Conservation (phyloP, 345 rosid species). For the Kernera saxatilis region DNA sequence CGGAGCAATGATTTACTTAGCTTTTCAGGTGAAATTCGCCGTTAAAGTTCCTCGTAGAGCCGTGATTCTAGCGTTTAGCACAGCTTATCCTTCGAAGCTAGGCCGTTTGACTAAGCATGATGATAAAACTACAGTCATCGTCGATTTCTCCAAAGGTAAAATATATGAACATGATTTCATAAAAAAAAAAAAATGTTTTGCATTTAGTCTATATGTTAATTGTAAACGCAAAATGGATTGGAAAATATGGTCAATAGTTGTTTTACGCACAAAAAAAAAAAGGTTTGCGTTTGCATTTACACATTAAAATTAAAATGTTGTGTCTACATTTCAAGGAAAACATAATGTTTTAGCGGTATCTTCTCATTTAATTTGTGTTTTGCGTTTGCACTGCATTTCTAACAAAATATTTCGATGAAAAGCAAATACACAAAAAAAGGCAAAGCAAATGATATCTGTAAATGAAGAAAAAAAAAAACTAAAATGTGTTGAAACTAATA, state of each 20-base stretch:
- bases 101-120: constrained; percentile 53
- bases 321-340: background rate
- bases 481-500: background rate
- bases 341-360: too few species aligned
- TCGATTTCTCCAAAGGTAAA: constrained; percentile 66
- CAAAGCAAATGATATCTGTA: background rate
- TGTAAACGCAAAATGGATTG: background rate
- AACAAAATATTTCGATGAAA: too few species aligned
- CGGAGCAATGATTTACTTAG: constrained; percentile 70
- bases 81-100: constrained; percentile 42
- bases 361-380: too few species aligned
- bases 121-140: constrained; percentile 56
- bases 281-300: background rate
- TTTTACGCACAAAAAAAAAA: background rate
- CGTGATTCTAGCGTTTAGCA: constrained; percentile 64
- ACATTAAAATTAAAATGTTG: background rate
- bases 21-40: constrained; percentile 67
- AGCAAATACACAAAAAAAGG: too few species aligned
- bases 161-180: background rate
- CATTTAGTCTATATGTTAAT: background rate
- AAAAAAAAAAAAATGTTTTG: too few species aligned
- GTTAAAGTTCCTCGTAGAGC: constrained; percentile 50
- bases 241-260: background rate
- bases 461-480: background rate
- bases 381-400: too few species aligned